phyloP scores from a whole-genome alignment of 1,284 basidiomycete species.

The Chalciporus sp. region DNA sequence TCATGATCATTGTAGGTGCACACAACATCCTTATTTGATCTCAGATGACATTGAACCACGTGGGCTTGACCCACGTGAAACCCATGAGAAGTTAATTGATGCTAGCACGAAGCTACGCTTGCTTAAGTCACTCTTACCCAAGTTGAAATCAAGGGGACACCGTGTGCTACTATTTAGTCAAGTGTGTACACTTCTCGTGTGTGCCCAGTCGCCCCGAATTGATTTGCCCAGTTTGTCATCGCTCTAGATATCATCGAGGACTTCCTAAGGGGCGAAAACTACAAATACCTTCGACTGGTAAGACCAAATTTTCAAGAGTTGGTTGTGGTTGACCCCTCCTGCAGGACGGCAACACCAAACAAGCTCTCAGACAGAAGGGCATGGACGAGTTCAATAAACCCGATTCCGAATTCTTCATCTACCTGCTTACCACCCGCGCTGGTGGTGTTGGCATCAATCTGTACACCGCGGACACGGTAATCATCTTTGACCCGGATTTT shows the following conservation, averaged over 20 bases:
- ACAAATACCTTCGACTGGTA: slow-evolving; percentile 88
- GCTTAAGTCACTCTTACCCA: slow-evolving; percentile 81
- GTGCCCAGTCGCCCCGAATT: neutral
- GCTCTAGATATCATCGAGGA: slow-evolving; percentile 92
- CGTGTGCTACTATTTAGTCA: slow-evolving; percentile 97
- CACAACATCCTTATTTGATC: slow-evolving; percentile 92
- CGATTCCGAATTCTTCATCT: slow-evolving; percentile 87
- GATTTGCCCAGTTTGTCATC: slow-evolving; percentile 81
- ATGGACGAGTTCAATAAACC: slow-evolving; percentile 94
- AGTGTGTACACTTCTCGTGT: slow-evolving; percentile 49
- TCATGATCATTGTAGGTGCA: slow-evolving; percentile 52
- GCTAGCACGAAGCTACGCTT: slow-evolving; percentile 88
- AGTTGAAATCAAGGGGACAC: slow-evolving; percentile 88
- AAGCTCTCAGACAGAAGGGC: slow-evolving; percentile 84
- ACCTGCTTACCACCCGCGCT: slow-evolving; percentile 91
- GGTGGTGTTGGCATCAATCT: slow-evolving; percentile 97
- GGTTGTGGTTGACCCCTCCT: slow-evolving; percentile 3
- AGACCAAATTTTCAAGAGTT: slow-evolving; percentile 31
- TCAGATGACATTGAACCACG: slow-evolving; percentile 81
- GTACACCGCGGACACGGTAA: slow-evolving; percentile 87
- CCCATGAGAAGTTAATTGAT: slow-evolving; percentile 80
- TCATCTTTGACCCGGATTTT: slow-evolving; percentile 92
- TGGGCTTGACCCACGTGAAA: slow-evolving; percentile 58
- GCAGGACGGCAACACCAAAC: slow-evolving; percentile 90
- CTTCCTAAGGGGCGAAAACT: slow-evolving; percentile 87